These are phyloP conservation scores for Fusarium protoensiforme DNA, from an alignment of 2,329 filamentous ascomycete species.

Conservation along the genomic window DNA sequence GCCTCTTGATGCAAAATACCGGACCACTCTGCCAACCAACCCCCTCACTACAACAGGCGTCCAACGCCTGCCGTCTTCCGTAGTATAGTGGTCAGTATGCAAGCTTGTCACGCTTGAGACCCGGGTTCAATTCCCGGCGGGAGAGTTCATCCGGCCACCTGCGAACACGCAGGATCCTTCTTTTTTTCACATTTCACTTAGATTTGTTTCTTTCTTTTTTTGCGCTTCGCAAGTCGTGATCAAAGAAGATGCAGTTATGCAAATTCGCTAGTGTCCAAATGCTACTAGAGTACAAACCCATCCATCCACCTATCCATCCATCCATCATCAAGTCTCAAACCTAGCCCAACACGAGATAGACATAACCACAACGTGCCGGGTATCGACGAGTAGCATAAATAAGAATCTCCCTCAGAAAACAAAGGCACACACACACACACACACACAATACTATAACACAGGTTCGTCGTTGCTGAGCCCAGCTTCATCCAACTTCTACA, in stretches of 20 bases:
- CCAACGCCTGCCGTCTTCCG: conserved; percentile 23
- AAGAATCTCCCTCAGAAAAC: conserved; percentile 25
- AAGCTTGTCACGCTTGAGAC: conserved; percentile 41
- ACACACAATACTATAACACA: conserved; percentile 30
- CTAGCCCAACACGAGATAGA: conserved; percentile 1
- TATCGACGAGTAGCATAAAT: conserved; percentile 48
- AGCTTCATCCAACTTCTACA: conserved; percentile 24
- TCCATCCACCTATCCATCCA: not conserved
- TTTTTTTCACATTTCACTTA: not conserved
- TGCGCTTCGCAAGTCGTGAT: not conserved
- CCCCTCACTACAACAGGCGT: conserved; percentile 4
- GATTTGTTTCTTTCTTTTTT: not conserved
- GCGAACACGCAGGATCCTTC: not conserved
- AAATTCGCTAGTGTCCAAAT: not conserved
- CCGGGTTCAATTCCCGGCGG: conserved; percentile 40
- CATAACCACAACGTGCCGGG: conserved; percentile 44
- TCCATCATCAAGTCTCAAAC: not conserved
- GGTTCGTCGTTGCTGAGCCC: conserved; percentile 22
- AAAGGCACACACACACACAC: conserved; percentile 1
- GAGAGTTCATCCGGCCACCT: conserved; percentile 36
- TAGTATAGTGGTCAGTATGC: conserved; percentile 41
- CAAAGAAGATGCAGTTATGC: not conserved
- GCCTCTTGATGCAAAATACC: not conserved
- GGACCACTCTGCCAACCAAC: not conserved
- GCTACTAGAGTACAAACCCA: conserved; percentile 17